Base-by-base conservation (phyloP, 805 yeast species). In the Pichia thaimueangensis region DNA sequence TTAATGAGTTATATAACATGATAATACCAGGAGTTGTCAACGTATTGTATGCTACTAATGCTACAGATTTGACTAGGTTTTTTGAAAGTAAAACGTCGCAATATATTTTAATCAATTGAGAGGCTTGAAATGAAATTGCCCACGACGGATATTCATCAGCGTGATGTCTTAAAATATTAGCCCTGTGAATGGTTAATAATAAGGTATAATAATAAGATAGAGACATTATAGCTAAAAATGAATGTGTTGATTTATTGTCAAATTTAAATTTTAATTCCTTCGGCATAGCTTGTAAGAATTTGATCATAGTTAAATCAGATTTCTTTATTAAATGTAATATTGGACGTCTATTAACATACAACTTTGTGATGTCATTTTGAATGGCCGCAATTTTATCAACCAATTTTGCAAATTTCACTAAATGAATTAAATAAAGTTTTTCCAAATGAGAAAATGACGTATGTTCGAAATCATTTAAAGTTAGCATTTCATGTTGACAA, bases 121-220 rank as follows among this genome's bases (percentile, higher is more conserved):
- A 85, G 1, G 91, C 86, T 59, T 82, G 87, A 65, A 84, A 85
- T 2, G 88, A 82, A 39, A 84, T 82, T 4, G 87, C 85, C 83
- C 86, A 79, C 4, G 85, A 76, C 3, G 87, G 86, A 35, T 56
- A 57, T 15, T 39, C 37, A 31, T 56, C 54, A 0, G 52, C 49
- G 28, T 53, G 24, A 12, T 52, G 69, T 45, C 73, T 64, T 28
- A 74, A 62, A 54, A 82, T 74, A 53, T 82, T 81, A 6, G 86
- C 77, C 43, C 88, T 70, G 55, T 84, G 93, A 23, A 82, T 74
- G 50, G 82, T 64, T 50, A 82, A 80, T 42, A 84, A 68, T n/a
- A 84, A 65, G 16, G 84, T 75, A 64, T 85, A 85, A 62, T 85
- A 84, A 50, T 80, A 82, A 16, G 82, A 70, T 51, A 81, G 79